Conservation (phyloP, 208 protist species). For the Leishmania arabica region DNA sequence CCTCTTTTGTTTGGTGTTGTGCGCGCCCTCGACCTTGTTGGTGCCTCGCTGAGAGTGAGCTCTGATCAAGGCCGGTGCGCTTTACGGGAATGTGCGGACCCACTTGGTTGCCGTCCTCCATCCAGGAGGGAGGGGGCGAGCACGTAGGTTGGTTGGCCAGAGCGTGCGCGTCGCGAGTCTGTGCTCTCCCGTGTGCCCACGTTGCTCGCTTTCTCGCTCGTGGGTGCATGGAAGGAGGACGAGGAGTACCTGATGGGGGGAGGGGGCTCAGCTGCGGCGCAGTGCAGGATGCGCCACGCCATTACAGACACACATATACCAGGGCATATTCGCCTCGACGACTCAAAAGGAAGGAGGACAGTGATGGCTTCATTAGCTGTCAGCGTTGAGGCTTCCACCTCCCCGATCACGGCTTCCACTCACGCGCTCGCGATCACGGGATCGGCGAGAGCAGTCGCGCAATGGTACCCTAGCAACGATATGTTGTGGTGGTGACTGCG, state of each 20-base stretch:
- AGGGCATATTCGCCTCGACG: neutral
- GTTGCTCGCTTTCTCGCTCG: neutral
- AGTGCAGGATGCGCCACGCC: neutral
- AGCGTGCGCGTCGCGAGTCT: neutral
- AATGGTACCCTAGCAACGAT: neutral
- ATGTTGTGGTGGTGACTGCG: neutral
- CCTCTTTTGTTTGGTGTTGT: neutral
- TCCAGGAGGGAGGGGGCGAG: neutral
- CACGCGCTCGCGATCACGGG: no score
- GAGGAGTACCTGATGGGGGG: neutral
- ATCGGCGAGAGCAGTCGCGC: neutral
- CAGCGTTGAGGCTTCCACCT: neutral
- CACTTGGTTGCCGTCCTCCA: neutral
- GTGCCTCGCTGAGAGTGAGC: neutral
- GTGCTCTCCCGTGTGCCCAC: neutral
- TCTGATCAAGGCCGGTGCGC: neutral
- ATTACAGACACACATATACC: neutral
- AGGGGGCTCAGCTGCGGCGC: neutral
- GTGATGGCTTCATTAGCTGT: neutral
- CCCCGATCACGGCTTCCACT: neutral
- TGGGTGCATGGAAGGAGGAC: neutral
- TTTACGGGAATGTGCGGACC: neutral
- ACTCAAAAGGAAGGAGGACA: neutral
- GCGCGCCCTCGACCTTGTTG: neutral
- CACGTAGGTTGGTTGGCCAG: neutral